Base-by-base conservation (phyloP, 345 rosid species). In the Microcos paniculata region DNA sequence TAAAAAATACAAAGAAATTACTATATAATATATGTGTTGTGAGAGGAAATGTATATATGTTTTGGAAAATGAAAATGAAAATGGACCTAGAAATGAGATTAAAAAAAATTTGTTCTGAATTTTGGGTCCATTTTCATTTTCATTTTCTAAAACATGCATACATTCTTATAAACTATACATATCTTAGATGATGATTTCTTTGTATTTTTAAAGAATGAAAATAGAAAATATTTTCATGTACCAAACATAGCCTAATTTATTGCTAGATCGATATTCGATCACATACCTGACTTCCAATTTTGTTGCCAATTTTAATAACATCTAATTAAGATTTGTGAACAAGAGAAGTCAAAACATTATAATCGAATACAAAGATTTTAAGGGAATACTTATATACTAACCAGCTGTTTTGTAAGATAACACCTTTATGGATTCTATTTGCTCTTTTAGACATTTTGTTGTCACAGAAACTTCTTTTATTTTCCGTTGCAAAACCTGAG, bases 401-500 rank as follows among this genome's bases (percentile, higher is more conserved):
- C 88, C 90, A 77, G 84, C 53, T 69, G 51, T 80, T 84, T 75
- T 83, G 58, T 76, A 40, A 24, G 85, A 81, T 65, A n/a, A n/a
- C n/a, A 72, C 67, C 72, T 84, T 90, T 73, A 83, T 85, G 59
- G 88, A 84, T 79, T 87, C 90, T 46, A 83, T 70, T 11, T 86
- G 83, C 61, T 79, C 79, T 67, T 86, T 88, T 26, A 89, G 82
- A 49, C 93, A 88, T 80, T 88, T 88, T 21, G 80, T 57, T 35
- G 91, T 90, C 75, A 84, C 57, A 59, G 76, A 79, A 82, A 92
- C 90, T 82, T 91, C 96, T 85, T 89, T 80, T n/a, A 84, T 87
- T 83, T 93, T 95, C 42, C 89, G 85, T 70, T 87, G 91, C 86
- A 91, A 77, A 71, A 90, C 96, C 99, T 95, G 82, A 76, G 19